A percentile compares a stretch with the other conserved stretches of the same genome.
Conservation (phyloP, 176 grass and related monocot species). For the Puccinellia tenuiflora region DNA sequence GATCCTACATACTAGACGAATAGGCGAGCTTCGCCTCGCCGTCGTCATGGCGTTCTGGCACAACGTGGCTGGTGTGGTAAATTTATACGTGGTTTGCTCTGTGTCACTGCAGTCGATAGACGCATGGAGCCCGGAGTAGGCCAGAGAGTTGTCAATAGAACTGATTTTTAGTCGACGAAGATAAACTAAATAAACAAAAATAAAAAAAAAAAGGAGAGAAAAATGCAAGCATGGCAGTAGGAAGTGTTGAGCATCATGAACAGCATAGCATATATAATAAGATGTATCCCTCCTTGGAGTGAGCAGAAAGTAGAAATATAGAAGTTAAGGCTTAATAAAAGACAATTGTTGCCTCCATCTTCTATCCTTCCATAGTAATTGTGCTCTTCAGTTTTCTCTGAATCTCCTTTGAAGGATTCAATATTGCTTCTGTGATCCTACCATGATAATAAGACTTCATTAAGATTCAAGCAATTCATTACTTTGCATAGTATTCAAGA, state of each 20-base stretch:
- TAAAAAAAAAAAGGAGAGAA: background rate
- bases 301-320: slow-evolving; percentile 42
- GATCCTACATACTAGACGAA: too few relatives aligned
- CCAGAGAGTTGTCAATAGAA: background rate
- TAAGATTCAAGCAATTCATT: background rate
- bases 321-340: too few relatives aligned
- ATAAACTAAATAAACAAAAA: background rate
- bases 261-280: background rate
- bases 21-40: too few relatives aligned
- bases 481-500: background rate
- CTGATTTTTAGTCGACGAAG: background rate
- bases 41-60: too few relatives aligned
- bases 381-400: slow-evolving; percentile 19
- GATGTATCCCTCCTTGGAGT: background rate
- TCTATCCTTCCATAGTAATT: slow-evolving; percentile 22
- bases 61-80: too few relatives aligned
- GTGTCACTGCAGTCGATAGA: too few relatives aligned
- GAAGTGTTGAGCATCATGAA: slow-evolving; percentile 10
- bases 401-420: slow-evolving; percentile 37
- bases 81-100: too few relatives aligned
- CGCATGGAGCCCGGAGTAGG: too few relatives aligned
- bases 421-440: slow-evolving; percentile 59
- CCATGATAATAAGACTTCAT: slow-evolving; percentile 24
- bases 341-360: slow-evolving; percentile 29
- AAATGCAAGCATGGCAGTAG: background rate